These are phyloP conservation scores for Balansia obtecta DNA, from an alignment of 2,329 filamentous ascomycete species.

Conservation along the genomic window DNA sequence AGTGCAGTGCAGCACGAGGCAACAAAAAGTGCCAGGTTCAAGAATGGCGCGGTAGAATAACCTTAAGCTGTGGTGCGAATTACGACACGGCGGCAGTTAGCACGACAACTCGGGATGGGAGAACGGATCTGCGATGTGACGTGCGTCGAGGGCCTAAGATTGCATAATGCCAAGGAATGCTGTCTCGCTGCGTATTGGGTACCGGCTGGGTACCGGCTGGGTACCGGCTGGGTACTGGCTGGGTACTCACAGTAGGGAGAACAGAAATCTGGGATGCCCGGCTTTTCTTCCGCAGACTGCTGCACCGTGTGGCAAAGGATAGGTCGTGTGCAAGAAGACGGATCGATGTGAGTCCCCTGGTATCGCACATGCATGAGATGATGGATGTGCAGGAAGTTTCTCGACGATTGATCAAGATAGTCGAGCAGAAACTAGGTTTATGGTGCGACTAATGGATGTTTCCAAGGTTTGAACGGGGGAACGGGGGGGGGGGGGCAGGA, in stretches of 20 bases:
- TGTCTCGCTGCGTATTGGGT: not conserved
- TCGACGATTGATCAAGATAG: too few relatives aligned
- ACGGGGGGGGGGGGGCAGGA: too few relatives aligned
- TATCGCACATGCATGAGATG: too few relatives aligned
- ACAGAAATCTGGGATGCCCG: too few relatives aligned
- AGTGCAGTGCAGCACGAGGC: not conserved
- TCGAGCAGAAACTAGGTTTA: too few relatives aligned
- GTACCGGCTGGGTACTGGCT: too few relatives aligned
- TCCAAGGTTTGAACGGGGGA: too few relatives aligned
- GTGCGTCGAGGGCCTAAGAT: not conserved
- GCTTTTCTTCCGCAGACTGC: not conserved
- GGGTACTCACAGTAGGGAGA: not conserved
- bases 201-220: too few relatives aligned
- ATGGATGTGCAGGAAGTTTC: too few relatives aligned
- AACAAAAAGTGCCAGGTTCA: not conserved
- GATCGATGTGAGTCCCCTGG: too few relatives aligned
- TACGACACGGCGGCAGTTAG: not conserved
- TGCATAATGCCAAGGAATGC: conserved; percentile 3
- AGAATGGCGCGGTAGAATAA: conserved; percentile 4
- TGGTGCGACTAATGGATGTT: too few relatives aligned
- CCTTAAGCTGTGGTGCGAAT: conserved; percentile 5
- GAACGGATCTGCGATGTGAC: conserved; percentile 1
- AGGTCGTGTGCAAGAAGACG: too few relatives aligned
- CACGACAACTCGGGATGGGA: not conserved
- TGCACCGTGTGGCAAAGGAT: not conserved